Evolutionary conservation across 2,329 filamentous ascomycete genomes (phyloP), one percentile per base, ranked within the genome.

Genomic region (Xylariaceae sp.): DNA sequence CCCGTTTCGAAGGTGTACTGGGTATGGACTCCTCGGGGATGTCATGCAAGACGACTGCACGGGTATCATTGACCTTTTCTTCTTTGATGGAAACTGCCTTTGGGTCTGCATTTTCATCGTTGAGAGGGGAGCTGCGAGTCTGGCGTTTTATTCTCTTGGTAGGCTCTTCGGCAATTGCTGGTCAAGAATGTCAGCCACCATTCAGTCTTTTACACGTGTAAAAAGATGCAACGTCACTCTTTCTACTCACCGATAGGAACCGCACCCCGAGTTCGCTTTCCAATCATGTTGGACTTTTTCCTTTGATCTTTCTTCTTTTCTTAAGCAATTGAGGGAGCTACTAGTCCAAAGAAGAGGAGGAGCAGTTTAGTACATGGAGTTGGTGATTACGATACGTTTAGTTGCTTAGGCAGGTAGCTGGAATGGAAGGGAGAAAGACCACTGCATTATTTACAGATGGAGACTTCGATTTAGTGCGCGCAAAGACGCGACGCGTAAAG

Each of bases 21-120:
- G 64, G 55, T 45, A 66, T 59, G 18, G 64, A 65, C 50, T 74
- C 71, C 55, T 77, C 73, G 13, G 71, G 72, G 53, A 75, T 69
- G 15, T 74, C 72, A 50, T 74, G 72, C 15, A 72, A 66, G 47
- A 17, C 30, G 17, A 51, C 39, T 13, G 48, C 17, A 30, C 17
- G 23, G 15, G 35, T 77, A 39, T 78, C 74, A 56, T 72, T 71
- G 62, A 75, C 71, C 62, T 71, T 30, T 30, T 30, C 74, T 69
- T 77, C 70, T 13, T 65, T 65, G 11, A 70, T 62, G 2, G 74
- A 72, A 50, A 61, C 60, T 69, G 72, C 64, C 60, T 83, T 80
- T 1, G 83, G 83, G 58, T 88, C 85, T 62, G 82, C 77, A 65
- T 90, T 89, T 73, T 92, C 88, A 66, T 89, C 83, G 65, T 87